Evolutionary conservation across 441 rosid species (phyloP).

Genomic region (Rhodomyrtus psidioides): DNA sequence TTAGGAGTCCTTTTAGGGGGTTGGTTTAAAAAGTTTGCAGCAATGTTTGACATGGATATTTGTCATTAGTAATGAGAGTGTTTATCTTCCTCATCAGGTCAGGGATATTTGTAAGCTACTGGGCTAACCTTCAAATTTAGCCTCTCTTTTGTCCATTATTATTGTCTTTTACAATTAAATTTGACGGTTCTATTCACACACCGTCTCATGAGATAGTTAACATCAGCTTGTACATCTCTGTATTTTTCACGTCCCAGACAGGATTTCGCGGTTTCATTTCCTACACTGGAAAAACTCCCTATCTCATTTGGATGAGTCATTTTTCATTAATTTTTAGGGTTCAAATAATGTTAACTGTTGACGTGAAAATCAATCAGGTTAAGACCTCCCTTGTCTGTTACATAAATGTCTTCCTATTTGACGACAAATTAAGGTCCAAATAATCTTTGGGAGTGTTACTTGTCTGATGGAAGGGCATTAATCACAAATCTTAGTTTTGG

Average conservation of each 20-base stretch:
- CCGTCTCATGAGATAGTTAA: neutral
- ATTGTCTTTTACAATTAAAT: neutral
- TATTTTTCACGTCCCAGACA: neutral
- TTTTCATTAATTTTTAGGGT: too few species aligned
- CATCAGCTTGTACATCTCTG: neutral
- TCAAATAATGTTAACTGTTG: too few species aligned
- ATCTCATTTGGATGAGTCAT: neutral
- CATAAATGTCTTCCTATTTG: too few species aligned
- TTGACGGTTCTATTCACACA: neutral
- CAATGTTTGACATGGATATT: neutral
- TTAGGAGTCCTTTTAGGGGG: neutral
- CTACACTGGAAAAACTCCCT: neutral
- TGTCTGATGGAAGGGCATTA: too few species aligned
- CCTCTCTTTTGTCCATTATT: neutral
- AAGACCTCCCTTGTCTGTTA: too few species aligned
- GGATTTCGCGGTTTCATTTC: neutral
- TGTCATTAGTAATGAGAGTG: neutral
- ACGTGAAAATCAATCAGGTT: neutral
- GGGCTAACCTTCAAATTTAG: neutral
- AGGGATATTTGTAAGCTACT: neutral
- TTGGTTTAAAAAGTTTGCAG: neutral
- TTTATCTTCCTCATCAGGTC: neutral
- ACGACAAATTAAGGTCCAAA: too few species aligned
- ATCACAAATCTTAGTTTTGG: too few species aligned
- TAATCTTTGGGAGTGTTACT: too few species aligned